Conservation (phyloP, 306 rosid species). For the Glycine latifolia region DNA sequence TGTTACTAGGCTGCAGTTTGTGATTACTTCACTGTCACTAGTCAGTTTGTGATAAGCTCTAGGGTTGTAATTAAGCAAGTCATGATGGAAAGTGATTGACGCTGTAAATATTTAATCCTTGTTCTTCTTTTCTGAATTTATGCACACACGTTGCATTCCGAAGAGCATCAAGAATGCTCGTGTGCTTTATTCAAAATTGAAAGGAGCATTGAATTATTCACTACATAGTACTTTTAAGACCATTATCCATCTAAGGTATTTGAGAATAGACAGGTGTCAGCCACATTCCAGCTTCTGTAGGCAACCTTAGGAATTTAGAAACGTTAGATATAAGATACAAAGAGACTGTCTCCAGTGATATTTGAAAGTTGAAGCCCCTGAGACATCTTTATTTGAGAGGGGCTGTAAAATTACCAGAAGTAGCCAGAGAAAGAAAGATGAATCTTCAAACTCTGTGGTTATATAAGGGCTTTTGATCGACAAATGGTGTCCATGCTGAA, state of each 20-base stretch:
- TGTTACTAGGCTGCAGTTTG: no score
- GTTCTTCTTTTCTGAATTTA: not conserved
- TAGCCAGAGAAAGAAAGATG: not conserved
- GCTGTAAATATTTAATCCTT: not conserved
- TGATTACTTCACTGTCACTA: no score
- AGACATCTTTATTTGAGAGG: not conserved
- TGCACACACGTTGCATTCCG: not conserved
- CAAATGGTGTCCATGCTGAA: not conserved
- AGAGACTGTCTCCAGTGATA: not conserved
- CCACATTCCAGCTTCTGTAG: not conserved
- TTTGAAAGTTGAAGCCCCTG: slow-evolving; percentile 1
- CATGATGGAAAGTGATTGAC: no score
- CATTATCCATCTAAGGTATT: not conserved
- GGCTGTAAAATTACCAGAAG: not conserved
- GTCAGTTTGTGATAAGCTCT: no score
- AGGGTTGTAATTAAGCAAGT: no score
- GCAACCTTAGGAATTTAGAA: slow-evolving; percentile 19
- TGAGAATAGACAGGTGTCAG: not conserved
- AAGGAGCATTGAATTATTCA: not conserved
- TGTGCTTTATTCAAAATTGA: not conserved
- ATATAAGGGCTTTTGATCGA: not conserved
- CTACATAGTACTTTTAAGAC: not conserved
- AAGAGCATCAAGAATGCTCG: slow-evolving; percentile 21
- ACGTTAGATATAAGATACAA: not conserved
- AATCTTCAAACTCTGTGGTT: slow-evolving; percentile 13